Evolutionary conservation across 495 filamentous ascomycete species (phyloP), one percentile per base, ranked within the genome.

Genomic region (Pseudotulostoma volvatum): DNA sequence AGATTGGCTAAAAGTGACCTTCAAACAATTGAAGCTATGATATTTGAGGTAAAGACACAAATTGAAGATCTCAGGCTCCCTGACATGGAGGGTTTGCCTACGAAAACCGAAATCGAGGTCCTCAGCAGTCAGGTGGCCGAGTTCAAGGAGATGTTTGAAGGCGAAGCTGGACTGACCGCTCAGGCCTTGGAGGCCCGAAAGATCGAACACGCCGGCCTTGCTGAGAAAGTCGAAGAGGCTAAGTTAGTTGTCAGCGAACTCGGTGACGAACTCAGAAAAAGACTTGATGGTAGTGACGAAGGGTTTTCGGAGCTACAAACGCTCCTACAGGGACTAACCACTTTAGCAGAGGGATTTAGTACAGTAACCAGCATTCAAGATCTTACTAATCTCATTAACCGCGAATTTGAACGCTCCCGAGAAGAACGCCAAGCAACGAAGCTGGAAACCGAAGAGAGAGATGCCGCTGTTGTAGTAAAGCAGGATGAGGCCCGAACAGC

Each of bases 181-280:
- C 80, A 84, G 54, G 73, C 76, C 0, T 75, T 93, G 14, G 83
- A 92, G 42, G 79, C 84, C 31, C 77, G 85, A 21, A 77, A 74
- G 45, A 57, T 67, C 18, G 76, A 81, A 44, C 72, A 75, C 31
- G 71, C 67, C 38, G 69, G 60, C 14, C 52, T 79, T 7, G 61
- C 68, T 9, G 64, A 73, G 32, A 69, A 67, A 44, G 71, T 82
- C 21, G 67, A 70, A 9, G 73, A 72, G 36, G 62, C 77, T 14
- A 74, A 68, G 45, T 45, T 54, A 17, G 57, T 71, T 14, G 55
- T 83, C 3, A 59, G 68, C 7, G 70, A 73, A 30, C 61, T 80
- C 13, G 76, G 77, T 34, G 73, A 77, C 18, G 77, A 84, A 40
- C 61, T 84, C 15, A 74, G 74, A 51, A 63, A 59, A 38, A 75